Evolutionary conservation across 75 land plant genomes (phyloP).

Genomic region (Sequoia sempervirens): DNA sequence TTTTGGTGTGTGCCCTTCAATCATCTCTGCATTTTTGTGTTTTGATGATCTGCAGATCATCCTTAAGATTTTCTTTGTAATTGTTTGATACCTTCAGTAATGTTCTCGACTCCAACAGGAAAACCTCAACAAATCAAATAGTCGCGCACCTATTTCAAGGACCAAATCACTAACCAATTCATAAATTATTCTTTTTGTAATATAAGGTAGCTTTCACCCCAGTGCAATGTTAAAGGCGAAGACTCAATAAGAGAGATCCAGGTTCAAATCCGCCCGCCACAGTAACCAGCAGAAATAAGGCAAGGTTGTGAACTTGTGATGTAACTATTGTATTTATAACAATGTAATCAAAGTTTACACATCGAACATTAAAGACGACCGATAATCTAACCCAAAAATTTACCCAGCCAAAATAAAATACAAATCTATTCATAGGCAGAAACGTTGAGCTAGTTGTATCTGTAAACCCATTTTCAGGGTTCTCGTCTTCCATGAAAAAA

Average conservation of each 20-base stretch:
- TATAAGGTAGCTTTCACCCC: too few relatives aligned
- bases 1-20: too few relatives aligned
- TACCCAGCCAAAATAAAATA: neutral
- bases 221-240: neutral
- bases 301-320: neutral
- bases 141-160: neutral
- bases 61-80: too few relatives aligned
- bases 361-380: neutral
- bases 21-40: too few relatives aligned
- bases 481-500: neutral
- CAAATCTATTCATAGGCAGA: neutral
- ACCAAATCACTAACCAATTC: neutral
- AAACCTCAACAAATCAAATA: neutral
- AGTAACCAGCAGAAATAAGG: neutral
- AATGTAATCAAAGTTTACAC: neutral
- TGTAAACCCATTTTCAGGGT: neutral
- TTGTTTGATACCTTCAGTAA: too few relatives aligned
- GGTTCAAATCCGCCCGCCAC: neutral
- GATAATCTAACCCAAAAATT: neutral
- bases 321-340: neutral
- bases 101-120: neutral
- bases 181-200: neutral
- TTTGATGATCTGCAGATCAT: too few relatives aligned
- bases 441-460: neutral
- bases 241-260: too few relatives aligned